Evolutionary conservation across 2,329 filamentous ascomycete species (phyloP).

Genomic region (Graphilbum ipis-grandicollis): DNA sequence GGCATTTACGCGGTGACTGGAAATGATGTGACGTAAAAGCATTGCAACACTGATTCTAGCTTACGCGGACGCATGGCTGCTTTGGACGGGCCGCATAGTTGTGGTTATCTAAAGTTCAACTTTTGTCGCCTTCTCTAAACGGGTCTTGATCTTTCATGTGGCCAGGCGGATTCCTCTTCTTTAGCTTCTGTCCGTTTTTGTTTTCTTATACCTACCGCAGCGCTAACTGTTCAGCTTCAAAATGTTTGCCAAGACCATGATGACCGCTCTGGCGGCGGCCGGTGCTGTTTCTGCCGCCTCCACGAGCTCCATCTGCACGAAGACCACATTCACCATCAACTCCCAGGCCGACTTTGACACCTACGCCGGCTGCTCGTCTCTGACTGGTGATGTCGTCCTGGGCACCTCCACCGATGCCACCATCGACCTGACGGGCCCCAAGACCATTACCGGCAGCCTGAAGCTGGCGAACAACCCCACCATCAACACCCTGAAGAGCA

Average conservation of each 20-base stretch:
- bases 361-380: slow-evolving; percentile 47
- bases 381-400: slow-evolving; percentile 52
- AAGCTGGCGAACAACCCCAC: slow-evolving; percentile 40
- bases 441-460: slow-evolving; percentile 38
- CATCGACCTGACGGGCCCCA: slow-evolving; percentile 44
- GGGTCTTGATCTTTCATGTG: too few species aligned
- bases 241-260: slow-evolving; percentile 25
- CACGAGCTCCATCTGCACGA: slow-evolving; percentile 11
- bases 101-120: too few species aligned
- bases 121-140: too few species aligned
- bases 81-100: too few species aligned
- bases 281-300: slow-evolving; percentile 21
- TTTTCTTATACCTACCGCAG: too few species aligned
- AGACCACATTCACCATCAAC: slow-evolving; percentile 36
- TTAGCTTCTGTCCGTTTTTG: too few species aligned
- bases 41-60: too few species aligned
- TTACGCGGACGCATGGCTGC: too few species aligned
- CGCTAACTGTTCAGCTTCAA: slow-evolving; percentile 12
- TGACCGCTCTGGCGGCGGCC: slow-evolving; percentile 23
- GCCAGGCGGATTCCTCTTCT: too few species aligned
- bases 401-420: slow-evolving; percentile 33
- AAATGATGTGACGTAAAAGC: too few species aligned
- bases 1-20: too few species aligned
- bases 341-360: slow-evolving; percentile 43
- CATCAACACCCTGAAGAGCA: slow-evolving; percentile 44